These are phyloP conservation scores for Phytopythium delawarense DNA, from an alignment of 352 stramenopile species.

Conservation along the genomic window DNA sequence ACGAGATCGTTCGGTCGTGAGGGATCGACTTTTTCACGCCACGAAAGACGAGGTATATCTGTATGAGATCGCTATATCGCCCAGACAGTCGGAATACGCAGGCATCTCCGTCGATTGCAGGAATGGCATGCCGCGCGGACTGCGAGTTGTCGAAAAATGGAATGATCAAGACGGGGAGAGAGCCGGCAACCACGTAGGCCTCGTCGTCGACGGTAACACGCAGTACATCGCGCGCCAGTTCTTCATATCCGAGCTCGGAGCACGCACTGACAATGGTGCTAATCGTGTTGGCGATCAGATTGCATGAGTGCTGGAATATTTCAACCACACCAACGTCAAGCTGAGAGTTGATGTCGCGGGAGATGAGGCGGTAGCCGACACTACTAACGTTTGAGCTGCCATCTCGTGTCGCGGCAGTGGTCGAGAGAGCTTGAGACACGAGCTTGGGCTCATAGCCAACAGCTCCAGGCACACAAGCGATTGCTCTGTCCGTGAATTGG, in stretches of 20 bases:
- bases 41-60: slow-evolving; percentile 9
- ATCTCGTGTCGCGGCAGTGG: not conserved
- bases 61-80: slow-evolving; percentile 3
- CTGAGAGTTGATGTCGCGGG: not conserved
- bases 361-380: slow-evolving; percentile 22
- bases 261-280: slow-evolving; percentile 2
- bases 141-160: slow-evolving; percentile 7
- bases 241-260: slow-evolving; percentile 3
- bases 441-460: slow-evolving; percentile 26
- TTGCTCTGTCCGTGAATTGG: slow-evolving; percentile 31
- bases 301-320: slow-evolving; percentile 9
- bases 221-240: slow-evolving; percentile 10
- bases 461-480: slow-evolving; percentile 30
- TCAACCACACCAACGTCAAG: slow-evolving; percentile 5
- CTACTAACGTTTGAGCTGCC: slow-evolving; percentile 3
- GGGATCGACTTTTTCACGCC: not conserved
- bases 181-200: slow-evolving; percentile 5
- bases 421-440: slow-evolving; percentile 12
- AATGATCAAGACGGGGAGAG: slow-evolving; percentile 12
- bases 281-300: slow-evolving; percentile 1
- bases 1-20: slow-evolving; percentile 11
- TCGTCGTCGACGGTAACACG: slow-evolving; percentile 19
- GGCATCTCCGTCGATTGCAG: not conserved
- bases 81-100: not conserved
- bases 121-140: not conserved